A percentile compares a stretch with the other conserved stretches of the same genome.
phyloP scores from a whole-genome alignment of 202 grass and related monocot species.

The Zoysia matrella region DNA sequence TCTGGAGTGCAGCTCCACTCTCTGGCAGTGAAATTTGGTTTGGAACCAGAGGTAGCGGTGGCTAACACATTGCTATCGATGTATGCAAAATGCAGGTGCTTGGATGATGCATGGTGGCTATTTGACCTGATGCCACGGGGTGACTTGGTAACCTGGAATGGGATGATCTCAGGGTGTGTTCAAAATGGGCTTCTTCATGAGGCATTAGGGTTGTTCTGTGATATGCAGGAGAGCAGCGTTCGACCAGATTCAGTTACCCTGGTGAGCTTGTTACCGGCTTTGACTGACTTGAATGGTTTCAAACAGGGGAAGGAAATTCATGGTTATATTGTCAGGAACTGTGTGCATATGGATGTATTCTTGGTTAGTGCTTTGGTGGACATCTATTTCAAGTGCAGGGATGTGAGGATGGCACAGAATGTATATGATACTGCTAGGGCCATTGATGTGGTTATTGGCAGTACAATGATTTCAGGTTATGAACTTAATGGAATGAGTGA shows the following conservation, averaged over 20 bases:
- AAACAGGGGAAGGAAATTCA: slow-evolving; percentile 73
- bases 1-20: slow-evolving; percentile 74
- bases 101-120: slow-evolving; percentile 62
- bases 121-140: slow-evolving; percentile 61
- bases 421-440: slow-evolving; percentile 62
- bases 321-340: slow-evolving; percentile 73
- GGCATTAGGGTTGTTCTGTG: slow-evolving; percentile 61
- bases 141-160: slow-evolving; percentile 79
- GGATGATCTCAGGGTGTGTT: slow-evolving; percentile 83
- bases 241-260: slow-evolving; percentile 73
- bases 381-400: slow-evolving; percentile 83
- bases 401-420: slow-evolving; percentile 70
- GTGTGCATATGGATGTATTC: slow-evolving; percentile 70
- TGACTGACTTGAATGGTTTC: slow-evolving; percentile 61
- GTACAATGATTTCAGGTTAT: slow-evolving; percentile 86
- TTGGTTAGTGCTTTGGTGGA: slow-evolving; percentile 87
- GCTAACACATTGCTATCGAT: slow-evolving; percentile 77
- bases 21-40: slow-evolving; percentile 67
- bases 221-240: slow-evolving; percentile 60
- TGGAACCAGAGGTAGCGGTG: slow-evolving; percentile 58
- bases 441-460: slow-evolving; percentile 78
- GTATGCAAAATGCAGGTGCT: slow-evolving; percentile 71
- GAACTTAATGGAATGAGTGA: slow-evolving; percentile 75
- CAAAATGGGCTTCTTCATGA: slow-evolving; percentile 70
- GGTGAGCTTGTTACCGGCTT: slow-evolving; percentile 76